Evolutionary conservation across 139 green algal genomes (phyloP).

Genomic region (Micromonas commoda): DNA sequence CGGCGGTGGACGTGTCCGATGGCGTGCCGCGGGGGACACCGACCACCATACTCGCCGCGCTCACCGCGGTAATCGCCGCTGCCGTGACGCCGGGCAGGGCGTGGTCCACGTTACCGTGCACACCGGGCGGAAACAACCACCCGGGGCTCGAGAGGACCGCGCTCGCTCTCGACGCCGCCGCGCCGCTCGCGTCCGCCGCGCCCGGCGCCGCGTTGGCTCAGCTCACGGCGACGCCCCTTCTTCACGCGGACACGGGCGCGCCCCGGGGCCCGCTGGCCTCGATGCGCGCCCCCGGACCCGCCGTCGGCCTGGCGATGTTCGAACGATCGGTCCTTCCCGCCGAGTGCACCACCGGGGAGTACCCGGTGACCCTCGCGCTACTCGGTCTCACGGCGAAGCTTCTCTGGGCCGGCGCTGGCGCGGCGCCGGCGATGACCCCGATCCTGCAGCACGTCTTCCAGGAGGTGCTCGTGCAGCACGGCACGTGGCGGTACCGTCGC

Average conservation of each 20-base stretch:
- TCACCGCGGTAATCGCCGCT: background rate
- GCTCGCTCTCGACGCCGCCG: background rate
- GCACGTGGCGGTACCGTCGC: background rate
- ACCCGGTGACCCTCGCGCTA: background rate
- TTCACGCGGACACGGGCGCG: background rate
- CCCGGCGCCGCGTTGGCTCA: background rate
- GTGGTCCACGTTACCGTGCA: background rate
- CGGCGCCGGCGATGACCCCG: background rate
- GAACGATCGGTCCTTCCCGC: background rate
- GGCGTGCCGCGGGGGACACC: background rate
- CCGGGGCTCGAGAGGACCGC: background rate
- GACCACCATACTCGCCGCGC: background rate
- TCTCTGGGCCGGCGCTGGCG: background rate
- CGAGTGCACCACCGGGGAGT: background rate
- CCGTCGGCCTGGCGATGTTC: background rate
- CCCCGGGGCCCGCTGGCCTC: background rate
- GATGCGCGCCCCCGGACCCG: background rate
- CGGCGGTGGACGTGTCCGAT: constrained; percentile 4
- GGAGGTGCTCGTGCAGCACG: background rate
- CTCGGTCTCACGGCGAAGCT: background rate
- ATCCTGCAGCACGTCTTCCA: background rate
- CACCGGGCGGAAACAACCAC: background rate
- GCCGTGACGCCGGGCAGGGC: background rate
- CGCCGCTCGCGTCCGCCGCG: background rate
- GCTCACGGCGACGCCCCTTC: background rate